These are phyloP conservation scores for Akanthomyces dipterigenus DNA, from an alignment of 2,329 filamentous ascomycete genomes.

Conservation along the genomic window DNA sequence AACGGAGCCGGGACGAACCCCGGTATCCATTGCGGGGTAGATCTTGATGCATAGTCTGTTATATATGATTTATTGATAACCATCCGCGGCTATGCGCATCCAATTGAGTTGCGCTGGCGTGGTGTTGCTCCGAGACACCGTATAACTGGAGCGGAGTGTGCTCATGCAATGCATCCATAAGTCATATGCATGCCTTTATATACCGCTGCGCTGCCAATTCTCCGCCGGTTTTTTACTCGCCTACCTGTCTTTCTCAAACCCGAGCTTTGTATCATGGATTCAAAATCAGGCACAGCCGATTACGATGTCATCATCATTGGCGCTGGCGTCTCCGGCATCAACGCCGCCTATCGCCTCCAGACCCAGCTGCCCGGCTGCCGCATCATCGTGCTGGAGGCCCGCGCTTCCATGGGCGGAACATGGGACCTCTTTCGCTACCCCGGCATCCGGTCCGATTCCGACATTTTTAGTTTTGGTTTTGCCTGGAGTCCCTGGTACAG, in stretches of 20 bases:
- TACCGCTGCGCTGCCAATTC: not conserved
- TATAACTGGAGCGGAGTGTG: not conserved
- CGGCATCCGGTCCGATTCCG: conserved; percentile 56
- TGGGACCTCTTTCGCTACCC: conserved; percentile 70
- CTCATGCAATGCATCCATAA: too few relatives aligned
- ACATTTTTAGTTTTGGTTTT: conserved; percentile 53
- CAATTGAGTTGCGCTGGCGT: too few relatives aligned
- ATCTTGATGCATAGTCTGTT: not conserved
- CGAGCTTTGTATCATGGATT: not conserved
- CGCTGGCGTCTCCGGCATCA: conserved; percentile 64
- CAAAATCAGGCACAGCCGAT: too few relatives aligned
- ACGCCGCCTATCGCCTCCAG: conserved; percentile 60
- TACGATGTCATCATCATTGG: conserved; percentile 48
- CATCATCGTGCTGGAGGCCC: conserved; percentile 45
- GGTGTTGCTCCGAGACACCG: not conserved
- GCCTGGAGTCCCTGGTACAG: conserved; percentile 61
- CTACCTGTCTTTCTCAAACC: not conserved
- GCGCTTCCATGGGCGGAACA: conserved; percentile 59
- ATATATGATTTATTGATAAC: not conserved
- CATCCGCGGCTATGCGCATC: not conserved
- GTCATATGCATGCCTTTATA: too few relatives aligned
- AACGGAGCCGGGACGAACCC: not conserved
- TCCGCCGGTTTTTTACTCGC: not conserved
- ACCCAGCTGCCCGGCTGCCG: conserved; percentile 47
- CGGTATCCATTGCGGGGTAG: not conserved